Conservation (phyloP, 768 basidiomycete genomes). For the Mycena vulgaris region DNA sequence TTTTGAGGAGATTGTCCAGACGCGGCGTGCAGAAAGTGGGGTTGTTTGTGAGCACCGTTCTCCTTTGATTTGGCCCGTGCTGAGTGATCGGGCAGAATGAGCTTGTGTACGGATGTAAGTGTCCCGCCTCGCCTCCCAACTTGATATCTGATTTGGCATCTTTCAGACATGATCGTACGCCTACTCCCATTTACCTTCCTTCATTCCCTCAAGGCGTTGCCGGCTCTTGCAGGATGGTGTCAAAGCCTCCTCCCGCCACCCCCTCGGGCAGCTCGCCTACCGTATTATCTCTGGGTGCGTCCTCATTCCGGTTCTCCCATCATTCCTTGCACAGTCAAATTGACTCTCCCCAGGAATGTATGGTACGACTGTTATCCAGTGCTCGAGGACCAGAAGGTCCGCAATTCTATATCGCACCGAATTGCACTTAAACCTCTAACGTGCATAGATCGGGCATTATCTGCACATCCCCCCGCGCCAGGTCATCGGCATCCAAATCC, state of each 20-base stretch:
- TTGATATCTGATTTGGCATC: not conserved
- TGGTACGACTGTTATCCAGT: conserved; percentile 8
- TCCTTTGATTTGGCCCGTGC: no score
- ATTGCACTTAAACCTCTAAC: no score
- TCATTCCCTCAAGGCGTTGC: no score
- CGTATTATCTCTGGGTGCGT: not conserved
- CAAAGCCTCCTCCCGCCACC: conserved; percentile 3
- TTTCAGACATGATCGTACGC: conserved; percentile 6
- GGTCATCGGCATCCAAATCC: not conserved
- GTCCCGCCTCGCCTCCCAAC: not conserved
- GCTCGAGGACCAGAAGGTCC: conserved; percentile 17
- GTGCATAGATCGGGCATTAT: conserved; percentile 4
- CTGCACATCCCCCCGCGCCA: not conserved
- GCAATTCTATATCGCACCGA: no score
- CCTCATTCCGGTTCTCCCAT: no score
- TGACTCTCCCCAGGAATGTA: conserved; percentile 4
- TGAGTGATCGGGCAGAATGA: no score
- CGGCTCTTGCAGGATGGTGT: conserved; percentile 1
- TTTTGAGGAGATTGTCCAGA: no score
- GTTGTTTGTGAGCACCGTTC: conserved; percentile 1
- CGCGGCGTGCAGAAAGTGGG: conserved; percentile 10
- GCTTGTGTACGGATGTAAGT: conserved; percentile 9
- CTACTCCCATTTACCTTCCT: no score
- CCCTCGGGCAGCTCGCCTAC: conserved; percentile 9
- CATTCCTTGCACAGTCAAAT: no score